These are phyloP conservation scores for Kockovaella imperatae DNA, from an alignment of 768 basidiomycete species.

Conservation along the genomic window DNA sequence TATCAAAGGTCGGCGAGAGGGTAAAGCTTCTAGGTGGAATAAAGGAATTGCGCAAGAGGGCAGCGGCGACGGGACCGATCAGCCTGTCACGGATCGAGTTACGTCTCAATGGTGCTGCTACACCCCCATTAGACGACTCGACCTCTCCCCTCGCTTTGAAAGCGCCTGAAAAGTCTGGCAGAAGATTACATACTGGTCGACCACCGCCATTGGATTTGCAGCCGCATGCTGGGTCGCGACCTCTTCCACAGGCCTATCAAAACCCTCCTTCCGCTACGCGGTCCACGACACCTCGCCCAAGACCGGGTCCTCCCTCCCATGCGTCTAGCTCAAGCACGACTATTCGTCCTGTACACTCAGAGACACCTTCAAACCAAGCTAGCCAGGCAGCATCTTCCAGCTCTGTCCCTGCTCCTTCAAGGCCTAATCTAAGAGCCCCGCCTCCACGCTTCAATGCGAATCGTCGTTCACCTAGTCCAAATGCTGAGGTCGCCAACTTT, in stretches of 20 bases:
- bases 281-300: constrained; percentile 15
- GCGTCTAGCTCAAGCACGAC: background rate
- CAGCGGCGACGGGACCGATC: constrained; percentile 35
- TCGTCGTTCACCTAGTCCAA: constrained; percentile 32
- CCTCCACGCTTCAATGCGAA: constrained; percentile 22
- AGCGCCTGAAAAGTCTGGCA: constrained; percentile 17
- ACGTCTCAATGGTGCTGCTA: constrained; percentile 23
- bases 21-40: constrained; percentile 79
- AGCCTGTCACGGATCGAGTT: constrained; percentile 23
- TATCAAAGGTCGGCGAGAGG: constrained; percentile 82
- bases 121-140: constrained; percentile 15
- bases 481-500: constrained; percentile 23
- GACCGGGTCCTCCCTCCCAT: background rate
- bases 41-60: constrained; percentile 63
- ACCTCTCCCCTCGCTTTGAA: constrained; percentile 1
- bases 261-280: constrained; percentile 23
- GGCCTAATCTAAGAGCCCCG: constrained; percentile 29
- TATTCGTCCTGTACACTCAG: constrained; percentile 3
- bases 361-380: background rate
- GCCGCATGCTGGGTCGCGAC: constrained; percentile 49
- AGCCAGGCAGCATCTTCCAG: background rate
- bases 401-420: constrained; percentile 25
- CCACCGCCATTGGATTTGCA: constrained; percentile 75
- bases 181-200: constrained; percentile 54
- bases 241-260: constrained; percentile 66